A percentile compares a stretch with the other conserved stretches of the same genome.
These are phyloP conservation scores for Pyrenophora tritici-repentis DNA, from an alignment of 2,329 filamentous ascomycete species.

Conservation along the genomic window DNA sequence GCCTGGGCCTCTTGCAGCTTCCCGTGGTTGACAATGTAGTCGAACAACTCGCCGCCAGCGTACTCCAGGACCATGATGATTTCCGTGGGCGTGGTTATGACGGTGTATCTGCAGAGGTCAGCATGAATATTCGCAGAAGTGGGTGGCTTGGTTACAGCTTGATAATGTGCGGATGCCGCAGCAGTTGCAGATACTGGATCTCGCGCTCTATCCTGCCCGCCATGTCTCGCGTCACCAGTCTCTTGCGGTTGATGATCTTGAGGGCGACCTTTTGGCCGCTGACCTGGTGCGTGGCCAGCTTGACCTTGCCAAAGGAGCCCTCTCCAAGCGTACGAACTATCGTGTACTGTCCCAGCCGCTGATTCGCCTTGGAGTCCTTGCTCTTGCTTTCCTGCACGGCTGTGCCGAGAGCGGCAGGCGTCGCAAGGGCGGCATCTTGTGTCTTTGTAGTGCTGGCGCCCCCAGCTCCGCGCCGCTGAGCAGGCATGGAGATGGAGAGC, in stretches of 20 bases:
- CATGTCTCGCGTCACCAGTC: constrained; percentile 97
- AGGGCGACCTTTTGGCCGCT: constrained; percentile 95
- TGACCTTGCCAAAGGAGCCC: constrained; percentile 98
- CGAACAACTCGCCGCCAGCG: constrained; percentile 93
- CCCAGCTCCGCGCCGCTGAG: constrained; percentile 59
- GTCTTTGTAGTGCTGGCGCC: constrained; percentile 35
- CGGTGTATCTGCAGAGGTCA: constrained; percentile 71
- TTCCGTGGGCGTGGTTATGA: constrained; percentile 91
- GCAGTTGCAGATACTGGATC: constrained; percentile 94
- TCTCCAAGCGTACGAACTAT: constrained; percentile 90
- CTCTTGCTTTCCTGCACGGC: constrained; percentile 48
- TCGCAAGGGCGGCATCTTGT: constrained; percentile 42
- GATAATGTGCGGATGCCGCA: constrained; percentile 98
- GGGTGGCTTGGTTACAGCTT: constrained; percentile 72
- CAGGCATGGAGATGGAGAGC: constrained; percentile 75
- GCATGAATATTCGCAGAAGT: neutral
- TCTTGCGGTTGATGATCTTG: constrained; percentile 96
- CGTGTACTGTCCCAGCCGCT: constrained; percentile 89
- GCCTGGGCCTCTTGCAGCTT: constrained; percentile 89
- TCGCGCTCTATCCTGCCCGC: constrained; percentile 95
- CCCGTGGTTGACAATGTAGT: constrained; percentile 95
- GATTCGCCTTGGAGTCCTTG: constrained; percentile 67
- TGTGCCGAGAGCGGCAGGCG: constrained; percentile 31
- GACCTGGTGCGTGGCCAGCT: constrained; percentile 88
- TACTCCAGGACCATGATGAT: constrained; percentile 99